Base-by-base conservation (phyloP, 2,329 filamentous ascomycete genomes). In the Metarhizium rileyi region DNA sequence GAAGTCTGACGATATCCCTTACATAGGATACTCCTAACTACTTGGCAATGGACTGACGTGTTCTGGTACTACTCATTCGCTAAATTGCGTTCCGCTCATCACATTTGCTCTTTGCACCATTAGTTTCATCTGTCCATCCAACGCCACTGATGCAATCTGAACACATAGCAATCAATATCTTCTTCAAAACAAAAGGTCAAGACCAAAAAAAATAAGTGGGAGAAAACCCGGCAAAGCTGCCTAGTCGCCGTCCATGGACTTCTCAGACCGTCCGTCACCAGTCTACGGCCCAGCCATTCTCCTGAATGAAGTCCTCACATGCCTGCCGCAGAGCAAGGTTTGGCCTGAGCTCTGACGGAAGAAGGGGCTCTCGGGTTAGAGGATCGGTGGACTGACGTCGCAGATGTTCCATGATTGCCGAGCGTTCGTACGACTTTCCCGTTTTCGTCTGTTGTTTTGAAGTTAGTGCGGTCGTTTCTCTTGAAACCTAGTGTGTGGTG, bases 231-330 rank as follows among this genome's bases (percentile, higher is more conserved):
- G n/a, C n/a, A 33, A 28, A 28, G 27, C 5, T 28, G 27, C 27
- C 10, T 6, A 36, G 16, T 20, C n/a, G 2, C 16, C 18, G 18
- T 6, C 35, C 5, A 20, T 20, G 35, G 35, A 16, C 8, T 33
- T 33, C 10, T 33, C 30, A 5, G 2, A 7, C 16, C 8, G 35
- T 8, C n/a, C 35, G 25, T 49, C 33, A 95, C 85, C 87, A 97
- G 64, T 96, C 90, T 36, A 87, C 90, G 1, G 90, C 89, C 87
- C 93, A 95, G 9, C 89, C 90, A 59, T 95, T 96, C 57, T 87
- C 73, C 26, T 86, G 77, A 51, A 96, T 70, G 59, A 95, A 97
- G 57, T 93, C 87, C 43, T 87, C 82, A 61, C 89, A 94, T 0
- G 88, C 91, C 48, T 87, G 78, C 64, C 84, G 88, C 51, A 97